phyloP scores from a whole-genome alignment of 495 filamentous ascomycete species.

The Penicillium coprophilum region DNA sequence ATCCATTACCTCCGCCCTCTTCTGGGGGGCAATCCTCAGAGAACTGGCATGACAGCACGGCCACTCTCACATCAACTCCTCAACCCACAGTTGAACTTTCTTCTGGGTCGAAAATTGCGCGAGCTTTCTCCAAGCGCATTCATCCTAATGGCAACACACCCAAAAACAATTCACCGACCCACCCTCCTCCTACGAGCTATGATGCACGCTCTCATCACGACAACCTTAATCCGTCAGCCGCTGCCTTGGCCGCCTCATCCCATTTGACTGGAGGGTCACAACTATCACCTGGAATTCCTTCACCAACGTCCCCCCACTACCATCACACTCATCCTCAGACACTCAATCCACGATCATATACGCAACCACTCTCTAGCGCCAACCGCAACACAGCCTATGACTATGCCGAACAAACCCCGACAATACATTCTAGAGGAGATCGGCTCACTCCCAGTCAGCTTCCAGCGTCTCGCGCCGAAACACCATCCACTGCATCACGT shows the following conservation, averaged over 20 bases:
- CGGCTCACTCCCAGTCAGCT: constrained; percentile 44
- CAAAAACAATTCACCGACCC: constrained; percentile 80
- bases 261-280: constrained; percentile 71
- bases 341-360: constrained; percentile 50
- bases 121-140: constrained; percentile 80
- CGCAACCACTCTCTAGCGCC: constrained; percentile 33
- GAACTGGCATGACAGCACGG: constrained; percentile 35
- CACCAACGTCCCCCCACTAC: constrained; percentile 73
- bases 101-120: constrained; percentile 26
- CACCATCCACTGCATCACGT: constrained; percentile 26
- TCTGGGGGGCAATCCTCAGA: constrained; percentile 28
- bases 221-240: constrained; percentile 60
- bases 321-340: constrained; percentile 51
- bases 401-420: constrained; percentile 43
- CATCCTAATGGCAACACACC: constrained; percentile 73
- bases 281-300: constrained; percentile 69
- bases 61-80: constrained; percentile 43
- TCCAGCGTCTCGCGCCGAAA: constrained; percentile 37
- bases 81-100: constrained; percentile 33
- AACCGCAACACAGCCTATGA: constrained; percentile 40
- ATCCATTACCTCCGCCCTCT: constrained; percentile 70
- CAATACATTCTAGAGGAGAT: constrained; percentile 32
- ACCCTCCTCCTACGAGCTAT: constrained; percentile 60
- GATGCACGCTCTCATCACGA: constrained; percentile 55
- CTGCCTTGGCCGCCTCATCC: constrained; percentile 69